Base-by-base conservation (phyloP, 2,329 filamentous ascomycete genomes). In the Verticillium nubilum region DNA sequence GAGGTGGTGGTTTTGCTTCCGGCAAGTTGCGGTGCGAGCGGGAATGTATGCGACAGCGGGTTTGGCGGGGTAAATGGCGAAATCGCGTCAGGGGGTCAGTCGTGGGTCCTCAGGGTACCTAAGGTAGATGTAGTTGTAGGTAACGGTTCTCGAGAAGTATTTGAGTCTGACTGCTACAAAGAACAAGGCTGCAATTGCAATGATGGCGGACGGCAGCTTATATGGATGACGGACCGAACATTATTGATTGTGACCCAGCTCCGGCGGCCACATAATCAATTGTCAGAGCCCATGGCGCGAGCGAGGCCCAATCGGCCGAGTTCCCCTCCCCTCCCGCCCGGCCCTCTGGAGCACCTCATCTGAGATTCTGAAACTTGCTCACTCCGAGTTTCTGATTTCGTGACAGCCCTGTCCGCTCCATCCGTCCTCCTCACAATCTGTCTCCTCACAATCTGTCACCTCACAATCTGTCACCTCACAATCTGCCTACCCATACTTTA, bases 341-440 rank as follows among this genome's bases (percentile, higher is more conserved):
- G 13, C 3, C 35, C 35, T 10, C 42, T n/a, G 17, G n/a, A 25
- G 42, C 42, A 25, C 37, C 37, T 47, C 42, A 25, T 47, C 42
- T 25, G 42, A 47, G 42, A 47, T 54, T 62, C 60, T 63, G 62
- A 63, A 63, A 63, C 62, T 59, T 63, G 62, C 62, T 63, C 62
- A 63, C 58, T 19, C 53, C 25, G 26, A 7, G 33, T 26, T 23
- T 9, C n/a, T 47, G 4, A n/a, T 12, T n/a, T 9, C 19, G 29
- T 10, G 29, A 7, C 29, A n/a, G n/a, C n/a, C n/a, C n/a, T n/a
- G n/a, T n/a, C n/a, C n/a, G n/a, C n/a, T n/a, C n/a, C n/a, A n/a
- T n/a, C n/a, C n/a, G n/a, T n/a, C 29, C 29, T 31, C 29, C 29
- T 31, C 29, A n/a, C n/a, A n/a, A n/a, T n/a, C n/a, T n/a, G n/a